Evolutionary conservation across 2,329 filamentous ascomycete genomes (phyloP), one percentile per base, ranked within the genome.

Genomic region (Ophiosphaerella herpotricha): DNA sequence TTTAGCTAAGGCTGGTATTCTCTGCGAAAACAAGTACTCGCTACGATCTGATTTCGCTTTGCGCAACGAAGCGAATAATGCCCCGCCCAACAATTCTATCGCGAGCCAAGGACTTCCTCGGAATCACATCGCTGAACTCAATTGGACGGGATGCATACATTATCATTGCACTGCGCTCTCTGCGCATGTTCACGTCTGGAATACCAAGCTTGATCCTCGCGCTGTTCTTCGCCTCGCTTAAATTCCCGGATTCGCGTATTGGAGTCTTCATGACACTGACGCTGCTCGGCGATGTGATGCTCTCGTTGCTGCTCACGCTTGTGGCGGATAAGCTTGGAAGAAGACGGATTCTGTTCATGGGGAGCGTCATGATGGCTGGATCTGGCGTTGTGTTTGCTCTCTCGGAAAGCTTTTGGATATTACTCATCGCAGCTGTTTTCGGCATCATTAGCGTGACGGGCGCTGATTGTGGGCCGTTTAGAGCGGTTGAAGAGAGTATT

Each of bases 211-310:
- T 75, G 18, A 71, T 74, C 32, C 61, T 75, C 6, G 72, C 70
- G 1, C 57, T 74, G 21, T 74, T 73, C 66, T 73, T 75, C 52
- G 58, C 70, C 21, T 65, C 65, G 4, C 65, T 75, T 4, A 46
- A 59, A 18, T 70, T 74, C 34, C 59, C 70, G 2, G 72, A 74
- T 43, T 60, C 58, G 11, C 61, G 65, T 7, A 74, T 75, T 36
- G 73, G 73, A 6, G 49, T 70, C 2, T 75, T 75, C 57, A 75
- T 75, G 71, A 75, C 73, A 3, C 54, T 75, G 43, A 75, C 73
- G 2, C 55, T 75, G 7, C 62, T 74, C 13, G 73, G 73, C 37
- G 73, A 75, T 57, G 71, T 74, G 2, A 39, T 69, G 11, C 43
- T 75, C 3, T 71, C 67, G 4, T 60, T 74, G 7, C 8, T 73